Conservation (phyloP, 2,329 filamentous ascomycete species). For the Paraconiothyrium sp. region DNA sequence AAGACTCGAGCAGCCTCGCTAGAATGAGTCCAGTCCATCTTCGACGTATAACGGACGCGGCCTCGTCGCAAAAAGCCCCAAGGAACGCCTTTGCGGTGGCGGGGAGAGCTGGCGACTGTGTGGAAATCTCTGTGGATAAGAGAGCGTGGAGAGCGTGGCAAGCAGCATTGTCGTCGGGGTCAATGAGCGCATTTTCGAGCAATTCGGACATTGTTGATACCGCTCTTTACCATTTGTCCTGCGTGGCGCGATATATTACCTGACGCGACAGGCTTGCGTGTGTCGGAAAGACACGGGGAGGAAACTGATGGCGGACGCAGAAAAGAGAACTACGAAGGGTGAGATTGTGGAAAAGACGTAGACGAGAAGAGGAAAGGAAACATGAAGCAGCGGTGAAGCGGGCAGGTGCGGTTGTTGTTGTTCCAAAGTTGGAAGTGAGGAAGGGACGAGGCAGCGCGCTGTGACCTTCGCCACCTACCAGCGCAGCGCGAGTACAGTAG, state of each 20-base stretch:
- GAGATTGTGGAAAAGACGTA: background rate
- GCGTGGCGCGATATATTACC: background rate
- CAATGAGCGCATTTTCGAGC: conserved; percentile 33
- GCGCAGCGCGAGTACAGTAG: conserved; percentile 2
- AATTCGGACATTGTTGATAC: conserved; percentile 17
- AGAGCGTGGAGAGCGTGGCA: conserved; percentile 29
- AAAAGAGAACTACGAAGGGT: background rate
- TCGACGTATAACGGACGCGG: conserved; percentile 27
- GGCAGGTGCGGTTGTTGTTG: conserved; percentile 8
- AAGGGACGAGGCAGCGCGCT: conserved; percentile 9
- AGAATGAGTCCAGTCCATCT: conserved; percentile 46
- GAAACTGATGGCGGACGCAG: background rate
- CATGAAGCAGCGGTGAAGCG: background rate
- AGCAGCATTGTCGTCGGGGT: conserved; percentile 32
- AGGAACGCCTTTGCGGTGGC: conserved; percentile 35
- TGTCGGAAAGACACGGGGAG: background rate
- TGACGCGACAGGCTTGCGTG: conserved; percentile 10
- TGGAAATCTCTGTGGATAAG: conserved; percentile 23
- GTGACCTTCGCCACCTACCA: conserved; percentile 8
- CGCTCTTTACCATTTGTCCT: conserved; percentile 2
- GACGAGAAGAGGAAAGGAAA: background rate
- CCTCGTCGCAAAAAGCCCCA: conserved; percentile 36
- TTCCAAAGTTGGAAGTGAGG: conserved; percentile 3
- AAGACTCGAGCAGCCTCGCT: conserved; percentile 35
- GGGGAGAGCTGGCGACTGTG: conserved; percentile 19